Evolutionary conservation across 768 basidiomycete genomes (phyloP).

Genomic region (Infundibulicybe gibba): DNA sequence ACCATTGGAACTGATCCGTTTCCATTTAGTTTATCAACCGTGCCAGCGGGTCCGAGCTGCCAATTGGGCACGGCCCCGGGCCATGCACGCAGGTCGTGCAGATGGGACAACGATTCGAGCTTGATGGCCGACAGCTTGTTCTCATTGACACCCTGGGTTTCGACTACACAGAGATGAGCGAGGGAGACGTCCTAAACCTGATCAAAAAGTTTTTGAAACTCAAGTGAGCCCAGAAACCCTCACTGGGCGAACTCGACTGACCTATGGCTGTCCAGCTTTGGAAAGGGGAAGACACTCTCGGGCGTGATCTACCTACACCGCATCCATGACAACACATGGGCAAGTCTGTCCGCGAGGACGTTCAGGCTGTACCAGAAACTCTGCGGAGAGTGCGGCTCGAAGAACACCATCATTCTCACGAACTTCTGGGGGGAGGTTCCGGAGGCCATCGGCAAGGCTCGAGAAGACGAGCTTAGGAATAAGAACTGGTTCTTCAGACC

Average conservation of each 20-base stretch:
- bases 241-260: background rate
- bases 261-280: constrained; percentile 6
- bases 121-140: too few species aligned
- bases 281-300: too few species aligned
- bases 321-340: constrained; percentile 31
- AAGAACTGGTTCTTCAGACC: constrained; percentile 33
- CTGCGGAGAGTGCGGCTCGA: constrained; percentile 38
- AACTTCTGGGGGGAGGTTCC: constrained; percentile 38
- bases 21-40: too few species aligned
- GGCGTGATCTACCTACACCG: constrained; percentile 39
- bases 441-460: constrained; percentile 10
- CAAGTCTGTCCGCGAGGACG: constrained; percentile 34
- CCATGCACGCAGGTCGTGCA: too few species aligned
- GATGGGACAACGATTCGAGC: too few species aligned
- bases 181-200: constrained; percentile 5
- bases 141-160: constrained; percentile 41
- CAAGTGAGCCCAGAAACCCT: constrained; percentile 7
- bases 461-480: constrained; percentile 29
- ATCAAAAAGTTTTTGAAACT: constrained; percentile 25
- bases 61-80: too few species aligned
- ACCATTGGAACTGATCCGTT: too few species aligned
- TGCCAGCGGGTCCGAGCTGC: too few species aligned
- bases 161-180: constrained; percentile 29
- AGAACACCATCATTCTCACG: constrained; percentile 42
- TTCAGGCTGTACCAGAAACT: constrained; percentile 40